These are phyloP conservation scores for Apophysomyces trapeziformis DNA, from an alignment of 371 early-diverging fungal genomes.

Conservation along the genomic window DNA sequence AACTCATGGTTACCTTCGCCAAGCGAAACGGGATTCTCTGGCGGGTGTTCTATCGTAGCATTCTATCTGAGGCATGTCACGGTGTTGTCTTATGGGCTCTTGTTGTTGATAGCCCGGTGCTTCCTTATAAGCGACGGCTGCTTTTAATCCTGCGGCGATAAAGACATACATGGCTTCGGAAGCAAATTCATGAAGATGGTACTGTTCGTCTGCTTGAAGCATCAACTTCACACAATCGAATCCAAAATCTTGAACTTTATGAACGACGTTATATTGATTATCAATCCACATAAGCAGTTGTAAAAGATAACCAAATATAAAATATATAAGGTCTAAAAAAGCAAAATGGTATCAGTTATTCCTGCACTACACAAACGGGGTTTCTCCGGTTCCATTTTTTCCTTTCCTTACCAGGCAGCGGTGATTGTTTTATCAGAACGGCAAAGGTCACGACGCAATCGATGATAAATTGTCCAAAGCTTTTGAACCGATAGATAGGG, in stretches of 20 bases:
- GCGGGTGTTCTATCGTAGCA: not conserved
- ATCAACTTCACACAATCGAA: slow-evolving; percentile 55
- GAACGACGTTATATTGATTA: slow-evolving; percentile 50
- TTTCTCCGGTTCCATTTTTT: not conserved
- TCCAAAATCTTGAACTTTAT: slow-evolving; percentile 55
- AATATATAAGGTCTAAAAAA: slow-evolving; percentile 28
- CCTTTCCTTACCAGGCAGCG: slow-evolving; percentile 26
- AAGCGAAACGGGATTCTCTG: not conserved
- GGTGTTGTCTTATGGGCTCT: not conserved
- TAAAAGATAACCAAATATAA: slow-evolving; percentile 49
- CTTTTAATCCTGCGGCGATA: slow-evolving; percentile 60
- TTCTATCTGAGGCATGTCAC: slow-evolving; percentile 5
- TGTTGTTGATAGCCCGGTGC: slow-evolving; percentile 34
- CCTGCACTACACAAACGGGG: not conserved
- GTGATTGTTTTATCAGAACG: slow-evolving; percentile 31
- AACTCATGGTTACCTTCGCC: not conserved
- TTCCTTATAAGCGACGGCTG: slow-evolving; percentile 67
- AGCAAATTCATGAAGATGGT: slow-evolving; percentile 63
- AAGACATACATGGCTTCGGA: slow-evolving; percentile 60
- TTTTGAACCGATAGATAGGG: slow-evolving; percentile 25
- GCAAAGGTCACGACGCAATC: slow-evolving; percentile 29
- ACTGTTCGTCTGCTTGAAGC: slow-evolving; percentile 61
- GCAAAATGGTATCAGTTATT: no score
- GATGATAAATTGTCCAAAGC: slow-evolving; percentile 29
- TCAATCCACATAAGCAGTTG: slow-evolving; percentile 56